These are phyloP conservation scores for Barnettozyma siamensis DNA, from an alignment of 805 yeast genomes.

Conservation along the genomic window DNA sequence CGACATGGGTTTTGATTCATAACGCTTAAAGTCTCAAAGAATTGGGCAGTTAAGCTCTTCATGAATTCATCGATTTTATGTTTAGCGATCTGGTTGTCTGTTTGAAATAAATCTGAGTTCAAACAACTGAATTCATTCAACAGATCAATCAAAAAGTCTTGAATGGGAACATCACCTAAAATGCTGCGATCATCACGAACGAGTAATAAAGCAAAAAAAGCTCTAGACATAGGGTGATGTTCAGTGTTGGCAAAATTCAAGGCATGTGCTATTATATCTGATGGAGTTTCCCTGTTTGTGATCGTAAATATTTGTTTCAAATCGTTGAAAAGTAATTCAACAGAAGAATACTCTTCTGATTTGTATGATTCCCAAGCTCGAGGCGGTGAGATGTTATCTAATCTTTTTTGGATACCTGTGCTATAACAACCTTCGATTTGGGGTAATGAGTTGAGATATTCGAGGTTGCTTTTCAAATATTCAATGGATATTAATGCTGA, in stretches of 20 bases:
- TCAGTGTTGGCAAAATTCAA: slow-evolving; percentile 27
- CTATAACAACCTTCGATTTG: slow-evolving; percentile 37
- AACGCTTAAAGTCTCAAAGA: slow-evolving; percentile 38
- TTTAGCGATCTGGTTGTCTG: slow-evolving; percentile 19
- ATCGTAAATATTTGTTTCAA: slow-evolving; percentile 31
- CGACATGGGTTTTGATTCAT: slow-evolving; percentile 68
- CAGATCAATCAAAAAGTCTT: slow-evolving; percentile 34
- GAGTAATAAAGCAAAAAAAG: slow-evolving; percentile 54
- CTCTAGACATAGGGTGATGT: slow-evolving; percentile 49
- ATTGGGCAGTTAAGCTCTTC: slow-evolving; percentile 42
- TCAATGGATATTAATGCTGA: slow-evolving; percentile 6
- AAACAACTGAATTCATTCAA: slow-evolving; percentile 40
- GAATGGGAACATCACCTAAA: slow-evolving; percentile 42
- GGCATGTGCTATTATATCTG: slow-evolving; percentile 29
- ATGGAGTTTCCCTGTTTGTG: slow-evolving; percentile 23
- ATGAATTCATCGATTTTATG: slow-evolving; percentile 28
- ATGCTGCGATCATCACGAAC: slow-evolving; percentile 58
- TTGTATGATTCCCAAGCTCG: slow-evolving; percentile 27
- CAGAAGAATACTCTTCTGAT: slow-evolving; percentile 25
- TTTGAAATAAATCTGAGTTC: slow-evolving; percentile 28
- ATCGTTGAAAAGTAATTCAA: slow-evolving; percentile 32
- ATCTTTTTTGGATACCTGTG: slow-evolving; percentile 40
- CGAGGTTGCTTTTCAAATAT: slow-evolving; percentile 11
- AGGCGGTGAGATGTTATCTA: slow-evolving; percentile 45
- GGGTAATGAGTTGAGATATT: slow-evolving; percentile 20